Conservation (phyloP, 73 alveolate genomes). For the Paramecium caudatum region DNA sequence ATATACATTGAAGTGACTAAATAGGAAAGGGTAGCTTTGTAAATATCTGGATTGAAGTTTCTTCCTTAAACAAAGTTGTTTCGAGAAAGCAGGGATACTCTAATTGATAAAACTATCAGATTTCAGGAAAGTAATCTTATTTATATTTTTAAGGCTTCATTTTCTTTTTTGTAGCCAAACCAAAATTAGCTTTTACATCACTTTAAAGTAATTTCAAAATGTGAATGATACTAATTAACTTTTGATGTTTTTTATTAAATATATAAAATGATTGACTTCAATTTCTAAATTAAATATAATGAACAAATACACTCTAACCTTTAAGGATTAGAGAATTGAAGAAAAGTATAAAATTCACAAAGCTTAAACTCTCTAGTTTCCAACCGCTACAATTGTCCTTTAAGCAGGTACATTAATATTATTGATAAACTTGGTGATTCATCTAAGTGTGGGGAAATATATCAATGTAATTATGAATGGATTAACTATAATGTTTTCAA, state of each 20-base stretch:
- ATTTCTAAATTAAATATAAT: not conserved
- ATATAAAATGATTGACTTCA: no score
- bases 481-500: not conserved
- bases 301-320: not conserved
- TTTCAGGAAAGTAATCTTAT: not conserved
- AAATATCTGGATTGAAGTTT: not conserved
- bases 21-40: not conserved
- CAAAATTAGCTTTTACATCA: not conserved
- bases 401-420: not conserved
- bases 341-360: not conserved
- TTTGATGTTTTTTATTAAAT: no score
- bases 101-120: not conserved
- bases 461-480: not conserved
- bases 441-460: not conserved
- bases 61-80: not conserved
- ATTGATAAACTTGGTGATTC: not conserved
- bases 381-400: not conserved
- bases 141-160: not conserved
- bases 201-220: not conserved
- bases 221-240: not conserved
- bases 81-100: not conserved
- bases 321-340: constrained; percentile 9
- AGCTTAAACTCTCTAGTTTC: not conserved
- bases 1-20: not conserved
- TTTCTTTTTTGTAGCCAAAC: not conserved